These are phyloP conservation scores for Plenodomus biglobosus DNA, from an alignment of 2,329 filamentous ascomycete species.

Conservation along the genomic window DNA sequence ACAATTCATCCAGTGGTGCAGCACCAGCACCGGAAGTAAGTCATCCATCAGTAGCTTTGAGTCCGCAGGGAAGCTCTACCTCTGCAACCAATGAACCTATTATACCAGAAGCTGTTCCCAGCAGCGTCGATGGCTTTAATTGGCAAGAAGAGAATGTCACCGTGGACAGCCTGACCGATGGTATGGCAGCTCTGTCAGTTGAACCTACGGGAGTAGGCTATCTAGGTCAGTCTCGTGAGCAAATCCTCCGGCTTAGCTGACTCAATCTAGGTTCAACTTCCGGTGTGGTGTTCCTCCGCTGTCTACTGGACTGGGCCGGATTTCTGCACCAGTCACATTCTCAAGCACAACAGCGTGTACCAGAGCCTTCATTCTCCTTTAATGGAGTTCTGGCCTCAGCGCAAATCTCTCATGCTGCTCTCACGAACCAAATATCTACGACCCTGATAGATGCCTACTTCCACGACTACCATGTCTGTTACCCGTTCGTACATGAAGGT, in stretches of 20 bases:
- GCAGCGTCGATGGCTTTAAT: conserved; percentile 27
- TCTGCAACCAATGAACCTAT: conserved; percentile 17
- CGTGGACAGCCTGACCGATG: conserved; percentile 26
- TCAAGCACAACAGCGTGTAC: conserved; percentile 8
- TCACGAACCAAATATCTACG: conserved; percentile 22
- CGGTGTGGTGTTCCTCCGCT: conserved; percentile 28
- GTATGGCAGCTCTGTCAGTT: conserved; percentile 31
- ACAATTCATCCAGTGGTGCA: conserved; percentile 4
- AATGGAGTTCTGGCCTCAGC: conserved; percentile 20
- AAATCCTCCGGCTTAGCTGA: neutral
- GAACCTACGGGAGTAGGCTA: conserved; percentile 32
- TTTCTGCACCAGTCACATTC: conserved; percentile 27
- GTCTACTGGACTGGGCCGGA: conserved; percentile 29
- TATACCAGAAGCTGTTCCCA: conserved; percentile 29
- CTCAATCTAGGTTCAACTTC: conserved; percentile 22
- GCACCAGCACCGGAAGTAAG: conserved; percentile 11
- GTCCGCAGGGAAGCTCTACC: conserved; percentile 13
- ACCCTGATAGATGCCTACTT: conserved; percentile 29
- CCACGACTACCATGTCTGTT: conserved; percentile 26
- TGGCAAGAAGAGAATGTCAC: conserved; percentile 26
- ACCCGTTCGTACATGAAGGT: conserved; percentile 30
- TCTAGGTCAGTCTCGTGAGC: conserved; percentile 11
- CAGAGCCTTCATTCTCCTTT: conserved; percentile 15
- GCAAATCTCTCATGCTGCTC: conserved; percentile 25
- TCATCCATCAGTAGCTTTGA: conserved; percentile 9